Base-by-base conservation (phyloP, 768 basidiomycete genomes). In the Suillus luteus region DNA sequence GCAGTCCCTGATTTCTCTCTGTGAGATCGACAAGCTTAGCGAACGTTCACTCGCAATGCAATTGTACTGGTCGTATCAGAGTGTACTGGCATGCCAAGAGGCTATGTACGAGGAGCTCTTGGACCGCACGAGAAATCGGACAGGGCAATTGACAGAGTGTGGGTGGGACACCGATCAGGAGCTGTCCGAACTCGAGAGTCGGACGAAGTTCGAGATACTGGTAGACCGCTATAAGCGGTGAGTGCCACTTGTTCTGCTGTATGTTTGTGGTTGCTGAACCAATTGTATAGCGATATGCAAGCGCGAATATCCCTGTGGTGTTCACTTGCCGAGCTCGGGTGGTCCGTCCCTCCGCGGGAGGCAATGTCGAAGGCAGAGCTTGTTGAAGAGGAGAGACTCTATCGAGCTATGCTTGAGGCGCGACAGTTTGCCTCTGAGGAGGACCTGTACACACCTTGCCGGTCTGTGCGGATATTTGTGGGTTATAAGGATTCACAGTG, bases 41-140 rank as follows among this genome's bases (percentile, higher is more conserved):
- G 85, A 88, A 61, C 82, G 86, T 51, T 86, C 86, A 2, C 79
- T 89, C 35, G 87, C 88, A 0, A 88, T 90, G 86, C 89, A 91
- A 62, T 80, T 91, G 4, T 85, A 88, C 68, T 79, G 81, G 65
- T 83, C 85, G n/a, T 89, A 84, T 65, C 83, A 86, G 67, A 73
- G 76, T 22, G 85, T 91, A 9, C 71, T 89, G 14, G 87, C 86
- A 14, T 88, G 86, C 67, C 84, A 87, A 72, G 89, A 90, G 69
- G 84, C 87, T 35, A 89, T 91, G 87, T 91, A 89, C 88, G 89
- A 90, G 65, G 88, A 89, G 61, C 78, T 91, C 57, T 82, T 83
- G 66, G 84, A 87, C 65, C 81, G 84, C 65, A 80, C 88, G 73
- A 78, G 85, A 59, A 88, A 88, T 67, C 77, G 82, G 61, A 82